phyloP scores from a whole-genome alignment of 116 monocot species.

The Zostera marina region DNA sequence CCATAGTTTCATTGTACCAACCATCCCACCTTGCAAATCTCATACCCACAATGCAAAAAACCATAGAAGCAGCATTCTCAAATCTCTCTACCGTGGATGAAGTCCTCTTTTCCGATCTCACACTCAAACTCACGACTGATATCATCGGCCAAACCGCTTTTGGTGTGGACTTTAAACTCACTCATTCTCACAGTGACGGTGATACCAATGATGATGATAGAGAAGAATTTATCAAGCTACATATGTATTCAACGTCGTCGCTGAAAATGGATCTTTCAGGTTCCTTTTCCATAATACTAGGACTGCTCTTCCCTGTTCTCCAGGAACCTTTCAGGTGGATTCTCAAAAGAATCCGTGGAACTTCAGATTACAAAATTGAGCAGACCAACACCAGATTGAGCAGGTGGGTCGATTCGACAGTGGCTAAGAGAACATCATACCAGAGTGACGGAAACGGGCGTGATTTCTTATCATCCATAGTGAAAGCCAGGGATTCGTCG shows the following conservation, averaged over 20 bases:
- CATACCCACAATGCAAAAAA: conserved; percentile 55
- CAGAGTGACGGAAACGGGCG: conserved; percentile 13
- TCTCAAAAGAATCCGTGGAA: conserved; percentile 37
- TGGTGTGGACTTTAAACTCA: conserved; percentile 54
- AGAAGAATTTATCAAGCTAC: conserved; percentile 41
- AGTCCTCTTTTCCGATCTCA: conserved; percentile 51
- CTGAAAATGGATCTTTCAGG: conserved; percentile 75
- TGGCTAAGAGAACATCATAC: conserved; percentile 16
- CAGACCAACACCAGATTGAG: conserved; percentile 29
- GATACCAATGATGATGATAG: neutral
- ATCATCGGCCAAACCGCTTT: conserved; percentile 65
- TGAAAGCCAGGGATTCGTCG: conserved; percentile 20
- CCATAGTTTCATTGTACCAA: conserved; percentile 65
- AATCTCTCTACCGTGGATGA: conserved; percentile 26
- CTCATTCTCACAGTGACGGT: neutral
- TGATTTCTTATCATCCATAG: conserved; percentile 50
- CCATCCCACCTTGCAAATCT: conserved; percentile 50
- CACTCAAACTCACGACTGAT: conserved; percentile 51
- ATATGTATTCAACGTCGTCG: conserved; percentile 43
- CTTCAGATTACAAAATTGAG: conserved; percentile 35
- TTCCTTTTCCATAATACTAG: conserved; percentile 61
- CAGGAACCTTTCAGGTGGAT: conserved; percentile 43
- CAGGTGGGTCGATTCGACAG: conserved; percentile 30
- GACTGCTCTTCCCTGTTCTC: conserved; percentile 37
- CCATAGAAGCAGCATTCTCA: conserved; percentile 15